Evolutionary conservation across 176 grass and related monocot species (phyloP).

Genomic region (Paspalum vaginatum): DNA sequence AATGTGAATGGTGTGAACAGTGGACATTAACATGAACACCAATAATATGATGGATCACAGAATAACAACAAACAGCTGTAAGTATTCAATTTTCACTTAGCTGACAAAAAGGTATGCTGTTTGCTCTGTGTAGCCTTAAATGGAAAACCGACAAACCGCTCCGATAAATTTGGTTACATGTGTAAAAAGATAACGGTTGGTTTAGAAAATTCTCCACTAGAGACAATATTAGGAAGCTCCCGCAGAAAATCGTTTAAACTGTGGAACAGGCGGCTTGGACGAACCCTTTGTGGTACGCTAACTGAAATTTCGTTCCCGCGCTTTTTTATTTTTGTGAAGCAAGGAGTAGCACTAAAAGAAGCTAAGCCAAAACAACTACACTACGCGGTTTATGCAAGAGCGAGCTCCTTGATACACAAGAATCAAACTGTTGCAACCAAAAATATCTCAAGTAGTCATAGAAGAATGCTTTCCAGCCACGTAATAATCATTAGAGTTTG

Average conservation of each 20-base stretch:
- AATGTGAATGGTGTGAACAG: not conserved
- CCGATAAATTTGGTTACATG: not conserved
- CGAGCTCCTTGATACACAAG: not conserved
- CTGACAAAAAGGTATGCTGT: slow-evolving; percentile 14
- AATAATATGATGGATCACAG: not conserved
- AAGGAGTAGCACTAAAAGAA: not conserved
- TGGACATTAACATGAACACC: not conserved
- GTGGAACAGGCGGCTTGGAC: not conserved
- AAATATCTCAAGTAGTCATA: not conserved
- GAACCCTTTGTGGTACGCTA: not conserved
- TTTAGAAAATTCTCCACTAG: not conserved
- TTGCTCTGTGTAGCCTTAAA: slow-evolving; percentile 20
- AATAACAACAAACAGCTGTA: not conserved
- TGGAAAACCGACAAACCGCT: not conserved
- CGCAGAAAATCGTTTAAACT: not conserved
- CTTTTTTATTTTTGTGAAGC: slow-evolving; percentile 10
- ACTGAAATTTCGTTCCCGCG: not conserved
- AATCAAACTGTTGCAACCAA: not conserved
- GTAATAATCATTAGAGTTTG: not conserved
- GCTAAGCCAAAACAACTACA: not conserved
- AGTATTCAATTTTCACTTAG: not conserved
- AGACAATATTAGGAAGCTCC: not conserved
- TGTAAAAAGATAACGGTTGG: not conserved
- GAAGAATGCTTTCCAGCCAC: not conserved
- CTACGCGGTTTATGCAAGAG: not conserved